phyloP scores from a whole-genome alignment of 2,329 filamentous ascomycete species.

The Cladosporium sphaerospermum region DNA sequence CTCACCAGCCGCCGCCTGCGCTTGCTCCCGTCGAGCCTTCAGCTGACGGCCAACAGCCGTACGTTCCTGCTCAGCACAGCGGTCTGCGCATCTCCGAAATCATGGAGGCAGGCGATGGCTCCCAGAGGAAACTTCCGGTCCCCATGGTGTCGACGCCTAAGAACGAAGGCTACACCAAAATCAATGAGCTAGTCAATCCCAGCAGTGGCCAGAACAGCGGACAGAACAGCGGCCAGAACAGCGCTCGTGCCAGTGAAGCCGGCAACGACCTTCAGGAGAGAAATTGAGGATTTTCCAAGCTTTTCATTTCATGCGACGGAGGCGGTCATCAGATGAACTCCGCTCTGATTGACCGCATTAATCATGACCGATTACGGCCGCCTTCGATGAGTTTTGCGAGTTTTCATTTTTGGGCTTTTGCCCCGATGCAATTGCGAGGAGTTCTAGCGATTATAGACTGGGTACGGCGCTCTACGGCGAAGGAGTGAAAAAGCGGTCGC shows the following conservation, averaged over 20 bases:
- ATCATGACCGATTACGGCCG: constrained; percentile 8
- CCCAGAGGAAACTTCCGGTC: constrained; percentile 83
- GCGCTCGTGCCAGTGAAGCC: constrained; percentile 27
- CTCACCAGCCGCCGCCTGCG: constrained; percentile 52
- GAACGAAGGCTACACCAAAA: constrained; percentile 47
- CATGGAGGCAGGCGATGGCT: constrained; percentile 80
- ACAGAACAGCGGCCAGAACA: constrained; percentile 55
- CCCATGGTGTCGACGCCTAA: constrained; percentile 63
- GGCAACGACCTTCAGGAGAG: constrained; percentile 29
- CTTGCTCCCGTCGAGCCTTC: constrained; percentile 66
- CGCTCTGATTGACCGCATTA: neutral
- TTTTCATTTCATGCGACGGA: neutral
- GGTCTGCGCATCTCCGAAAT: constrained; percentile 87
- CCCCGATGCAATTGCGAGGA: constrained; percentile 6
- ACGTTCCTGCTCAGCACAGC: constrained; percentile 50
- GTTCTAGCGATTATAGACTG: constrained; percentile 13
- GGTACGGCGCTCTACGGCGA: constrained; percentile 11
- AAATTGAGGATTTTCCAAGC: constrained; percentile 8
- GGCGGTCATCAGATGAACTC: neutral
- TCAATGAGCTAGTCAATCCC: constrained; percentile 71
- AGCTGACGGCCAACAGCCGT: constrained; percentile 54
- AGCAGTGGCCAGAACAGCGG: constrained; percentile 56
- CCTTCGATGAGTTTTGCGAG: constrained; percentile 2
- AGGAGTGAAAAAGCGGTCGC: constrained; percentile 2
- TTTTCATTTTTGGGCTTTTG: neutral